These are phyloP conservation scores for Aspergillus calidoustus DNA, from an alignment of 2,329 filamentous ascomycete genomes.

Conservation along the genomic window DNA sequence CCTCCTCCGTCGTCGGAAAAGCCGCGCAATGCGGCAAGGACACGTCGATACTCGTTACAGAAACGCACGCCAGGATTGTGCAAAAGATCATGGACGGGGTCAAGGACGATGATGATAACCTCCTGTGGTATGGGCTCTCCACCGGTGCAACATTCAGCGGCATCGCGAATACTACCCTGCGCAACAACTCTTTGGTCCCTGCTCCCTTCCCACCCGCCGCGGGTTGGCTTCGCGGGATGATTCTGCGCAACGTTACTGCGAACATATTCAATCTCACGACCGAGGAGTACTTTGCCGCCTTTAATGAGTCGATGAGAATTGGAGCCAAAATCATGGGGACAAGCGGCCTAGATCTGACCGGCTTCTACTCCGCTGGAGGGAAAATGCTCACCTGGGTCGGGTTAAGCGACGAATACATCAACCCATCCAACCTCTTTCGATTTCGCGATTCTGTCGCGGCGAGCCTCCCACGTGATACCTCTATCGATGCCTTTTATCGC, in stretches of 20 bases:
- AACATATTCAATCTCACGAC: background rate
- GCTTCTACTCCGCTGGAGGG: constrained; percentile 6
- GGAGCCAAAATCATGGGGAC: background rate
- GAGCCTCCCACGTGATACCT: background rate
- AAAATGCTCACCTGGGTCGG: constrained; percentile 19
- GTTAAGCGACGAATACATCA: constrained; percentile 12
- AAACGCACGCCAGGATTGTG: constrained; percentile 2
- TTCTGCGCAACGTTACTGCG: background rate
- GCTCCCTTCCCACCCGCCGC: constrained; percentile 8
- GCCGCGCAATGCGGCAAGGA: background rate
- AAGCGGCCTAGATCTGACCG: background rate
- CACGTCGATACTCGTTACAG: background rate
- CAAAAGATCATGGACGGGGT: constrained; percentile 11
- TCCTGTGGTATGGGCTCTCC: constrained; percentile 11
- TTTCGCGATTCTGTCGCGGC: background rate
- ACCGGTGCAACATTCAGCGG: constrained; percentile 12
- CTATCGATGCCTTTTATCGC: constrained; percentile 48
- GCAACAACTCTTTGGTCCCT: background rate
- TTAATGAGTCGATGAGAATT: background rate
- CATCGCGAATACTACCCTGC: background rate
- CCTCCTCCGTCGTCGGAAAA: background rate
- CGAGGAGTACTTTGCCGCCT: background rate
- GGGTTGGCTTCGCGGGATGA: constrained; percentile 7
- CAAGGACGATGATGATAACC: background rate
- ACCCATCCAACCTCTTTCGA: background rate